Conservation (phyloP, 306 rosid species). For the Hippophae tibetana region DNA sequence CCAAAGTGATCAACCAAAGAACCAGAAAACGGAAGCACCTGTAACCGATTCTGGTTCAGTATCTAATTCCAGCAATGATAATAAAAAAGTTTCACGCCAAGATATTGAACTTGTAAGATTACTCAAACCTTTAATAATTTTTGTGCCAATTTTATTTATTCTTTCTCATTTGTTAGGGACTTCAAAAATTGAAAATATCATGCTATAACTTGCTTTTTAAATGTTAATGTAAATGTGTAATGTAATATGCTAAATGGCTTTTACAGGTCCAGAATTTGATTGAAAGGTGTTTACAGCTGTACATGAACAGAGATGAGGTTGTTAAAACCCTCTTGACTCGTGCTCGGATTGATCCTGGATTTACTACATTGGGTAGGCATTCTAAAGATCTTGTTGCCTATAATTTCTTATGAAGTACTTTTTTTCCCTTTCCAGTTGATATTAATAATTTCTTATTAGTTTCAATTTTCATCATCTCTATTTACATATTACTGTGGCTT, state of each 20-base stretch:
- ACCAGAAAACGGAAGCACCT: slow-evolving; percentile 66
- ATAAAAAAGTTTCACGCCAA: slow-evolving; percentile 84
- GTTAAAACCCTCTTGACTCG: slow-evolving; percentile 89
- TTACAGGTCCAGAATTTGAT: slow-evolving; percentile 94
- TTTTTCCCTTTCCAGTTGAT: too few relatives aligned
- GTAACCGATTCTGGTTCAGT: slow-evolving; percentile 65
- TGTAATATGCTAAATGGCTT: slow-evolving; percentile 18
- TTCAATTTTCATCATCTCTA: background rate
- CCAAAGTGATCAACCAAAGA: slow-evolving; percentile 58
- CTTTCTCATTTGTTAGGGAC: background rate
- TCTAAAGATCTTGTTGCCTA: slow-evolving; percentile 12
- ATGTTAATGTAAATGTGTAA: background rate
- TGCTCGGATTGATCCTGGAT: slow-evolving; percentile 98
- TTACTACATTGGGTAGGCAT: slow-evolving; percentile 77
- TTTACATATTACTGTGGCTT: too few relatives aligned
- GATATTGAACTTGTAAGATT: slow-evolving; percentile 85
- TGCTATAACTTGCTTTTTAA: slow-evolving; percentile 13
- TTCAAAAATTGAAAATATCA: background rate
- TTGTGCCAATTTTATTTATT: slow-evolving; percentile 7
- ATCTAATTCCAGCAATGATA: slow-evolving; percentile 72
- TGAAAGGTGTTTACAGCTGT: slow-evolving; percentile 83
- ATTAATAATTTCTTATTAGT: background rate
- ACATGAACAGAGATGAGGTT: slow-evolving; percentile 94
- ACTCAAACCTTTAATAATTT: slow-evolving; percentile 2
- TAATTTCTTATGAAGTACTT: background rate